Conservation (phyloP, 2,329 filamentous ascomycete species). For the Fusarium illudens region DNA sequence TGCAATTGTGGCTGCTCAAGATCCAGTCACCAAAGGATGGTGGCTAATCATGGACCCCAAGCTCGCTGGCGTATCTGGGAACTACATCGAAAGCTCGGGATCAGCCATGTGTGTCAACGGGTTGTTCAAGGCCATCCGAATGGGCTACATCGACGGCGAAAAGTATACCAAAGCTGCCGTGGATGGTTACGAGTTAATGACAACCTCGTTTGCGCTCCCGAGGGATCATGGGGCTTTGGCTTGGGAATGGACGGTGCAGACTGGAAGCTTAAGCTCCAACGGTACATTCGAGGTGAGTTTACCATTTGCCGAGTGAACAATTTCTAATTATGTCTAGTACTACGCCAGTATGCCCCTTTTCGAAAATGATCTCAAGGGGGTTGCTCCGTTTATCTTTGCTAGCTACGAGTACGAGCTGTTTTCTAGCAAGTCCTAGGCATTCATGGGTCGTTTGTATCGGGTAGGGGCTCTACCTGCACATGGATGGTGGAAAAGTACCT, state of each 20-base stretch:
- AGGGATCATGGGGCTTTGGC: conserved; percentile 55
- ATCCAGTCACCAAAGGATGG: conserved; percentile 23
- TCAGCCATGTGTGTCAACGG: conserved; percentile 27
- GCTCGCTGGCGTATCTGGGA: conserved; percentile 6
- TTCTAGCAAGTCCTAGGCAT: neutral
- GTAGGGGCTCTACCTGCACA: no score
- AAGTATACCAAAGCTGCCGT: conserved; percentile 16
- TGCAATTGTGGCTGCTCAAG: conserved; percentile 26
- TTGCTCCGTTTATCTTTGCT: conserved; percentile 37
- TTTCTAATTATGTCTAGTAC: conserved; percentile 30
- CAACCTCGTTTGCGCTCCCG: conserved; percentile 51
- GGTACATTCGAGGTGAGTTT: conserved; percentile 23
- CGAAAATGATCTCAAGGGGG: conserved; percentile 40
- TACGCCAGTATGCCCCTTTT: conserved; percentile 39
- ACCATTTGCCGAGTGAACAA: neutral
- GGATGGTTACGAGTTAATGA: conserved; percentile 26
- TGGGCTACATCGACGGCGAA: conserved; percentile 14
- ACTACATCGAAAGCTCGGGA: conserved; percentile 26
- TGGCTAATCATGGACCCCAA: conserved; percentile 23
- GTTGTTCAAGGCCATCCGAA: conserved; percentile 13
- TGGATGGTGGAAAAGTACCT: no score
- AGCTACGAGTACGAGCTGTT: conserved; percentile 38
- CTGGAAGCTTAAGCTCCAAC: conserved; percentile 22
- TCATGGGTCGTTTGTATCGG: no score
- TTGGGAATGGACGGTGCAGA: conserved; percentile 30